These are phyloP conservation scores for Myriangium duriaei DNA, from an alignment of 2,329 filamentous ascomycete genomes.

Conservation along the genomic window DNA sequence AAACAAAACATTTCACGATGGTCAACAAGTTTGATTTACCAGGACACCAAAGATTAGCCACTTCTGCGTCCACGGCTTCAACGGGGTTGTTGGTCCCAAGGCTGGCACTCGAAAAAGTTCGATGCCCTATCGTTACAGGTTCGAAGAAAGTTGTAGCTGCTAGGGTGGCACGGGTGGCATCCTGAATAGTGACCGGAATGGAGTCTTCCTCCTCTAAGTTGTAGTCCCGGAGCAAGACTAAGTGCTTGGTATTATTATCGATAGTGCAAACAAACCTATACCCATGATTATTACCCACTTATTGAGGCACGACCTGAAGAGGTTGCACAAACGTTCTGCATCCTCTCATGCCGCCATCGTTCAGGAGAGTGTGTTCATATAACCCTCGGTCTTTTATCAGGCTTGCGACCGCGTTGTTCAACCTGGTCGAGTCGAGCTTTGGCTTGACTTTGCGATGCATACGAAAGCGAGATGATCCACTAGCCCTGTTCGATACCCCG, in stretches of 20 bases:
- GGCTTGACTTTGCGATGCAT: no score
- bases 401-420: constrained; percentile 9
- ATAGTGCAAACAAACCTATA: neutral
- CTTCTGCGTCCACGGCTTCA: constrained; percentile 26
- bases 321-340: constrained; percentile 32
- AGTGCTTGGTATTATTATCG: neutral
- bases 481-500: neutral
- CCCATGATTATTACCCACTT: neutral
- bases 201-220: constrained; percentile 16
- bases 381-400: constrained; percentile 7
- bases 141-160: constrained; percentile 22
- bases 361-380: neutral
- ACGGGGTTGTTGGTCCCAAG: constrained; percentile 36
- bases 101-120: constrained; percentile 31
- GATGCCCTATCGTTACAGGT: constrained; percentile 24
- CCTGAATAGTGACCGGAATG: constrained; percentile 13
- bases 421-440: constrained; percentile 9
- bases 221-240: constrained; percentile 22
- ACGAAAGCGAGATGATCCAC: no score
- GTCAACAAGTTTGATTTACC: no score
- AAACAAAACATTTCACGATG: constrained; percentile 4
- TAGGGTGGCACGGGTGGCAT: constrained; percentile 20
- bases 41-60: no score
- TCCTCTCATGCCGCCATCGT: constrained; percentile 66
- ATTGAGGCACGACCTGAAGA: no score